Conservation (phyloP, 2,329 filamentous ascomycete genomes). For the Ceratocystis papillata region DNA sequence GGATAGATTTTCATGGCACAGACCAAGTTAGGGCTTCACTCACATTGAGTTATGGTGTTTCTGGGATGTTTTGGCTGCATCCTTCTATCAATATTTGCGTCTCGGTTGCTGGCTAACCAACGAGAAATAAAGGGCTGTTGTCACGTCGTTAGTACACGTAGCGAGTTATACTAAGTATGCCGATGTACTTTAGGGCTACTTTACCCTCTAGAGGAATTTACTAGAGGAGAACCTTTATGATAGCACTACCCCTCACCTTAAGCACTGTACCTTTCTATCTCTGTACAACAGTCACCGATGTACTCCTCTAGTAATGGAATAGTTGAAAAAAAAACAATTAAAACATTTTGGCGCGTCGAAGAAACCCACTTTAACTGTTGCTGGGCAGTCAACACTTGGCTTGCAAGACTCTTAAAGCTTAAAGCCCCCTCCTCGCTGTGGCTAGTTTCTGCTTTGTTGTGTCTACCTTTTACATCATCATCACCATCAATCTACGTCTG, state of each 20-base stretch:
- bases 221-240: not conserved
- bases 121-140: not conserved
- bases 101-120: not conserved
- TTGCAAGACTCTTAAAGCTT: not conserved
- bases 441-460: not conserved
- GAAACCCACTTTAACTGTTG: slow-evolving; percentile 1
- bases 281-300: not conserved
- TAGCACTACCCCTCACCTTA: not conserved
- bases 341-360: not conserved
- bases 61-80: not conserved
- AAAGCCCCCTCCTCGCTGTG: slow-evolving; percentile 8
- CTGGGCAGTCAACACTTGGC: not conserved
- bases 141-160: slow-evolving; percentile 6
- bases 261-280: slow-evolving; percentile 16
- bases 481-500: slow-evolving; percentile 25
- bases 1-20: slow-evolving; percentile 7
- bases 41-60: slow-evolving; percentile 1
- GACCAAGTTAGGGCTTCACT: slow-evolving; percentile 7
- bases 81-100: not conserved
- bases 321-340: not conserved
- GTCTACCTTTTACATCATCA: slow-evolving; percentile 9
- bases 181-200: too few relatives aligned
- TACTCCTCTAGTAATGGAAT: not conserved
- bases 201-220: not conserved
- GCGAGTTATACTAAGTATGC: not conserved